Evolutionary conservation across 1,284 basidiomycete genomes (phyloP).

Genomic region (Tetrapyrgos nigripes): DNA sequence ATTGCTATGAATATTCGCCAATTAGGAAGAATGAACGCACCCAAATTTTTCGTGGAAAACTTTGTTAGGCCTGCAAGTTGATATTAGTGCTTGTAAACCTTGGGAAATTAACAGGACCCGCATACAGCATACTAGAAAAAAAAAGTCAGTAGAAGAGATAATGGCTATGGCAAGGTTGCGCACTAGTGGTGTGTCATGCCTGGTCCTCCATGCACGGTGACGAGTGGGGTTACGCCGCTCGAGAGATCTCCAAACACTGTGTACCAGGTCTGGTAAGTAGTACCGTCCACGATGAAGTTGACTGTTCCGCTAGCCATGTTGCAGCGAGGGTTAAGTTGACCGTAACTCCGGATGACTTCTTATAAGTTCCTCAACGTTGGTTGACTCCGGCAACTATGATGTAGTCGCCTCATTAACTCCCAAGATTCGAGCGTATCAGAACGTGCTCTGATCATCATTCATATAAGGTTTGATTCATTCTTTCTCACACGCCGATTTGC

Average conservation of each 20-base stretch:
- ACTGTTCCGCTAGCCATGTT: conserved; percentile 14
- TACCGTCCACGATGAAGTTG: conserved; percentile 26
- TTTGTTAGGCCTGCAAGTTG: conserved; percentile 2
- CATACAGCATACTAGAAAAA: conserved; percentile 2
- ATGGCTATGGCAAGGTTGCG: not conserved
- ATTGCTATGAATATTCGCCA: not conserved
- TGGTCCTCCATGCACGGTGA: too few species aligned
- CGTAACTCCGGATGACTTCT: too few species aligned
- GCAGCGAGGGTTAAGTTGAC: too few species aligned
- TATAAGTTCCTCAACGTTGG: too few species aligned
- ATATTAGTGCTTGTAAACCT: too few species aligned
- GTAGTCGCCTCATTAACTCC: too few species aligned
- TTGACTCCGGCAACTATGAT: too few species aligned
- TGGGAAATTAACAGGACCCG: not conserved
- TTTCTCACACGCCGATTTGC: too few species aligned
- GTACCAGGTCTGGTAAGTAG: conserved; percentile 48
- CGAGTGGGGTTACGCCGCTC: conserved; percentile 32
- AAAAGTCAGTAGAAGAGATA: not conserved
- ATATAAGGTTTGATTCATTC: too few species aligned
- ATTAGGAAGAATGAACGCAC: not conserved
- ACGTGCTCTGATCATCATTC: too few species aligned
- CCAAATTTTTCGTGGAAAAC: conserved; percentile 9
- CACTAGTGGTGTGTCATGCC: conserved; percentile 31
- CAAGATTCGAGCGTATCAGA: too few species aligned
- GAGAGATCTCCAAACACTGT: conserved; percentile 42